These are phyloP conservation scores for Kurtzmaniella fragi DNA, from an alignment of 805 yeast species.

Conservation along the genomic window DNA sequence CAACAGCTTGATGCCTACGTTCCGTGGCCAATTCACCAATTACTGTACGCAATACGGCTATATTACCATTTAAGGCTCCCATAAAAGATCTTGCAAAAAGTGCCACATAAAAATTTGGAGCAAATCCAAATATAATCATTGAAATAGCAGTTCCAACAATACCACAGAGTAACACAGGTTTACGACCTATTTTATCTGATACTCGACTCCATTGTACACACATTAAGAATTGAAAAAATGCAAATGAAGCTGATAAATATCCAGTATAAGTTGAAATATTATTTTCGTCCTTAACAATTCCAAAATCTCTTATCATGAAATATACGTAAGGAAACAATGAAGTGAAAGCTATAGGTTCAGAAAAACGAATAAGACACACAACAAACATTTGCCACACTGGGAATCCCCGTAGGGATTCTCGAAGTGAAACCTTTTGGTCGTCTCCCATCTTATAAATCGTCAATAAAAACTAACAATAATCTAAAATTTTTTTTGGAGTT, in stretches of 20 bases:
- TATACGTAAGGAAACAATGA: constrained; percentile 24
- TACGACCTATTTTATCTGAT: constrained; percentile 54
- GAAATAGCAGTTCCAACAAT: constrained; percentile 47
- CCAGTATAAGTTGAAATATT: constrained; percentile 59
- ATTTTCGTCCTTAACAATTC: constrained; percentile 36
- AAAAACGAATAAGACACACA: constrained; percentile 42
- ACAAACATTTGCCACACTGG: constrained; percentile 47
- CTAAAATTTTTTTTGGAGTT: too few species aligned
- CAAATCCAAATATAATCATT: constrained; percentile 48
- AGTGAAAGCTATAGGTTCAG: constrained; percentile 50
- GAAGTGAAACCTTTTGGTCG: neutral
- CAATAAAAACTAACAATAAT: too few species aligned
- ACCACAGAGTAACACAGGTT: constrained; percentile 48
- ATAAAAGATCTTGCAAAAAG: constrained; percentile 46
- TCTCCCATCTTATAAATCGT: too few species aligned
- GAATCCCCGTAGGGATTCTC: constrained; percentile 32
- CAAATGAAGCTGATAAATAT: constrained; percentile 56
- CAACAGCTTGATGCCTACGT: constrained; percentile 55
- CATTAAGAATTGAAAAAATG: constrained; percentile 53
- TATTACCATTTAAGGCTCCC: constrained; percentile 61
- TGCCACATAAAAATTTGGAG: constrained; percentile 48
- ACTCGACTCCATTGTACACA: constrained; percentile 58
- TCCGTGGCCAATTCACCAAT: constrained; percentile 58
- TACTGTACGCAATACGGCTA: constrained; percentile 58
- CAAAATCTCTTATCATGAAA: constrained; percentile 11